A percentile compares a stretch with the other conserved stretches of the same genome.
Conservation (phyloP, 2,329 filamentous ascomycete genomes). For the Colletotrichum caudatum region DNA sequence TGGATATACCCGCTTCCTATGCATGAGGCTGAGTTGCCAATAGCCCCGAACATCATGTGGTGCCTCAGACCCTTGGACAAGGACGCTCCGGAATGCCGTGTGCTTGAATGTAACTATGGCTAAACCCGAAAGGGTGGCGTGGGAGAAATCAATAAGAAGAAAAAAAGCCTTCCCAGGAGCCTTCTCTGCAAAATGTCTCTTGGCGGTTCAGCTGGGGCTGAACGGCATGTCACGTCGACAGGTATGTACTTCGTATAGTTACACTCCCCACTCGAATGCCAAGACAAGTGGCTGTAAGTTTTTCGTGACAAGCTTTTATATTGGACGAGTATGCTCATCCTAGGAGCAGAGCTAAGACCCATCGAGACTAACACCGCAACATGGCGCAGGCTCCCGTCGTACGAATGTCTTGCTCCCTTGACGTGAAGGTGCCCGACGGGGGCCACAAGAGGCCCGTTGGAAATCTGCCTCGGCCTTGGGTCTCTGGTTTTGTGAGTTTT, state of each 20-base stretch:
- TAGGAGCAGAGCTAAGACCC: not conserved
- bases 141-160: not conserved
- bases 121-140: not conserved
- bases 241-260: not conserved
- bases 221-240: not conserved
- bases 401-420: not conserved
- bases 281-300: not conserved
- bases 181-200: not conserved
- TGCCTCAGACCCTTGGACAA: not conserved
- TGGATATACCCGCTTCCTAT: not conserved
- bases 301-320: not conserved
- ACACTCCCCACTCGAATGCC: not conserved
- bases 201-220: not conserved
- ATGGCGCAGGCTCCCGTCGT: not conserved
- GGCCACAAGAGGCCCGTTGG: not conserved
- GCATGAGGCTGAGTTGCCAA: not conserved
- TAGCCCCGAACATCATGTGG: not conserved
- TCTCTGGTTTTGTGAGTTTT: not conserved
- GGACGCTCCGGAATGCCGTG: not conserved
- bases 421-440: not conserved
- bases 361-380: not conserved
- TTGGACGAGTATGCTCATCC: not conserved
- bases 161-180: not conserved
- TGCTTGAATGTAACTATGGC: not conserved
- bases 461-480: not conserved